phyloP scores from a whole-genome alignment of 441 rosid genomes.

The Lepidium campestre region DNA sequence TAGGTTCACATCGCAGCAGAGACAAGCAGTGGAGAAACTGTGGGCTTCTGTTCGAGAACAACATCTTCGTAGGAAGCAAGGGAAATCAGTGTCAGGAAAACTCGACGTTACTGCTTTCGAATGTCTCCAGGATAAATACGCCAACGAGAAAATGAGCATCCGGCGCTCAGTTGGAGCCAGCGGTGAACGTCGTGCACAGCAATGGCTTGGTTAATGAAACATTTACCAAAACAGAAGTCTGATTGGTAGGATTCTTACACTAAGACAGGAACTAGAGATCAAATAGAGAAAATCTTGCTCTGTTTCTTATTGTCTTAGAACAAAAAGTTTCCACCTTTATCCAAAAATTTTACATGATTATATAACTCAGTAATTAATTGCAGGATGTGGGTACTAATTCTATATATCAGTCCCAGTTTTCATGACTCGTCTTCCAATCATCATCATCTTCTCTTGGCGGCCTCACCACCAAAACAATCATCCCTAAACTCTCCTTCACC shows the following conservation, averaged over 20 bases:
- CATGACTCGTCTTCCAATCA: conserved; percentile 45
- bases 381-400: neutral
- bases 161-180: conserved; percentile 77
- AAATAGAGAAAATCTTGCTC: conserved; percentile 9
- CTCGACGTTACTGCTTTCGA: conserved; percentile 89
- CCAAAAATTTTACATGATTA: conserved; percentile 17
- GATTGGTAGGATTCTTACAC: neutral
- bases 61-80: conserved; percentile 75
- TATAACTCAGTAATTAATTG: conserved; percentile 7
- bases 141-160: conserved; percentile 79
- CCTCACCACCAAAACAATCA: conserved; percentile 69
- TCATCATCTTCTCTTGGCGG: conserved; percentile 65
- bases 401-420: conserved; percentile 68
- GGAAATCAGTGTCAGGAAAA: conserved; percentile 82
- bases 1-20: conserved; percentile 71
- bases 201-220: conserved; percentile 74
- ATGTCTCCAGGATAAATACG: conserved; percentile 76
- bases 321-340: conserved; percentile 21
- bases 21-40: conserved; percentile 78
- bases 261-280: neutral
- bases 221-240: neutral
- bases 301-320: conserved; percentile 11
- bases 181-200: conserved; percentile 86
- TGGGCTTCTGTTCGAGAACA: conserved; percentile 88
- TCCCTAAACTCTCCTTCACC: conserved; percentile 48